Percentiles rank a stretch among this genome's conserved stretches.
These are phyloP conservation scores for Candida gorgasii DNA, from an alignment of 805 yeast genomes.

Conservation along the genomic window DNA sequence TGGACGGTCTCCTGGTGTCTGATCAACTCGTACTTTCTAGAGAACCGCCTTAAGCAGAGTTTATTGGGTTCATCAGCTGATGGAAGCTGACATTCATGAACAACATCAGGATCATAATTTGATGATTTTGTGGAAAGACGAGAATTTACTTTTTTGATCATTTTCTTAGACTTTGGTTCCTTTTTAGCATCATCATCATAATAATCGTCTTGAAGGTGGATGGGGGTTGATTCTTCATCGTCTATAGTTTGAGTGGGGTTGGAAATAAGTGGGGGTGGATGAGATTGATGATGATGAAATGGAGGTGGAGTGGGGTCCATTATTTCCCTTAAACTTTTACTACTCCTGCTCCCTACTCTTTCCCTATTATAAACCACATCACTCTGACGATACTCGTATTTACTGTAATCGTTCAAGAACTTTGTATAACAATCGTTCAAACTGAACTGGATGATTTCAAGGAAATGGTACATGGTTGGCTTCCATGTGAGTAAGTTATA, in stretches of 20 bases:
- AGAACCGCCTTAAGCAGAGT: conserved; percentile 43
- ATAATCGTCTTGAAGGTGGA: conserved; percentile 3
- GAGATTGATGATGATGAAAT: not conserved
- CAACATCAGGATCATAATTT: conserved; percentile 48
- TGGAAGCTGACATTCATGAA: conserved; percentile 47
- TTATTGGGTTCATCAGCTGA: conserved; percentile 44
- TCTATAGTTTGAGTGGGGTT: not conserved
- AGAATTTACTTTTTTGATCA: conserved; percentile 13
- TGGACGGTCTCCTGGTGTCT: conserved; percentile 97
- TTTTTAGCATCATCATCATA: conserved; percentile 12
- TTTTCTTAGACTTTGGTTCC: conserved; percentile 15
- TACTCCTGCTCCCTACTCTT: conserved; percentile 12
- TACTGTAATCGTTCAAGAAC: conserved; percentile 35
- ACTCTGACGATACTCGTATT: conserved; percentile 16
- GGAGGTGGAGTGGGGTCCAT: too few species aligned
- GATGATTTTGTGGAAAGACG: conserved; percentile 30
- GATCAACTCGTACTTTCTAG: conserved; percentile 81
- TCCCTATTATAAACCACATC: conserved; percentile 10
- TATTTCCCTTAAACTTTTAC: conserved; percentile 5
- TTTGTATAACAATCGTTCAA: conserved; percentile 39
- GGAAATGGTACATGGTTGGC: conserved; percentile 43
- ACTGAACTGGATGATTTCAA: conserved; percentile 39
- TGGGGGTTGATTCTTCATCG: not conserved
- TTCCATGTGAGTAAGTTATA: conserved; percentile 43
- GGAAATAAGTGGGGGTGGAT: not conserved